Base-by-base conservation (phyloP, 108 stramenopile species). In the Skeletonema menzelii region DNA sequence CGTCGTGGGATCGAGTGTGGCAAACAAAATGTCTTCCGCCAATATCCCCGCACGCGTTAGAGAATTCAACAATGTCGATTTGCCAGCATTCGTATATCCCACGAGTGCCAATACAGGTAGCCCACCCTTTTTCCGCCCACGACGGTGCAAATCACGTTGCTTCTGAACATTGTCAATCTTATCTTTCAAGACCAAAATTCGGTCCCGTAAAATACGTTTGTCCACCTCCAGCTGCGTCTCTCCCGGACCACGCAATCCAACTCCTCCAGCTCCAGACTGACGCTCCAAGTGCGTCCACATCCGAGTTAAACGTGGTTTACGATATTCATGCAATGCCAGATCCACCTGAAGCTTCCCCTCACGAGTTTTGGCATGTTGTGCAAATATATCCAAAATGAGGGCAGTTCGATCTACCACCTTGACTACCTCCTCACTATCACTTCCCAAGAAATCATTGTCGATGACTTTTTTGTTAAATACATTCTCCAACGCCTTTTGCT, bases 201-300 rank as follows among this genome's bases (percentile, higher is more conserved):
- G 80, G 76, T 94, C 95, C 24, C 95, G 83, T 11, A 98, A 70
- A 40, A 96, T 73, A 42, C 98, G 96, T 67, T 94, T 94, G 72
- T 98, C 98, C 31, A 95, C 90, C 75, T 98, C 97, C 5, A 98
- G 65, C 79, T 98, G 97, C 8, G 85, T 86, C 73, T 98, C 97
- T 12, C 97, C 97, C 14, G 97, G 95, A 40, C 97, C 97, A 30
- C 97, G 76, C 4, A 97, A 79, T 27, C 96, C 97, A 2, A 97
- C 98, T 8, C 95, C 96, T 8, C 97, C 96, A 2, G 91, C 86
- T 26, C 93, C 95, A n/a, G 87, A 78, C 72, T 97, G 96, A 27
- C 98, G 85, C 81, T 97, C 98, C 61, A 97, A 75, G 72, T 97
- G 96, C 17, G 93, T 97, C 97, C 97, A 98, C 94, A 98, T 91